These are phyloP conservation scores for Fusarium paranaense DNA, from an alignment of 2,329 filamentous ascomycete genomes.

Conservation along the genomic window DNA sequence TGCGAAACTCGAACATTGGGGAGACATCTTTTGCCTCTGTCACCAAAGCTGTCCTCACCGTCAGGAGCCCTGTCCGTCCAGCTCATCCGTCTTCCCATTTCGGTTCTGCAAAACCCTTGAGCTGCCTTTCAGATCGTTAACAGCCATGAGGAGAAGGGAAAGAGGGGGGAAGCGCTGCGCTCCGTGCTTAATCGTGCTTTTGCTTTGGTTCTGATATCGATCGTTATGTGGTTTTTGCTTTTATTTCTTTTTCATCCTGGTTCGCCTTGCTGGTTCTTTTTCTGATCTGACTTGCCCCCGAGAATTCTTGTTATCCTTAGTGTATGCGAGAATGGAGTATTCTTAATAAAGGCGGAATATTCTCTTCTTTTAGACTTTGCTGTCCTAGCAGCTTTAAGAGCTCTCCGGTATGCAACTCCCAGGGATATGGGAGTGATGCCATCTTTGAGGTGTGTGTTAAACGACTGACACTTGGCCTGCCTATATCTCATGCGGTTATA, in stretches of 20 bases:
- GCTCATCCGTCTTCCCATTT: conserved; percentile 1
- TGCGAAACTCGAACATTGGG: conserved; percentile 14
- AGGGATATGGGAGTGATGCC: not conserved
- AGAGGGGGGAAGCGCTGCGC: not conserved
- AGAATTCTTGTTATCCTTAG: conserved; percentile 24
- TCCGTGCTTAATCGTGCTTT: conserved; percentile 5
- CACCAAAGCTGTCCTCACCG: not conserved
- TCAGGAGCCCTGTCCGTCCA: not conserved
- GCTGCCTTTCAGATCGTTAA: not conserved
- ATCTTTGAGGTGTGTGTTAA: not conserved
- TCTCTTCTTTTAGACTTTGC: conserved; percentile 27
- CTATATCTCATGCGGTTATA: not conserved
- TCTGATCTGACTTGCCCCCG: conserved; percentile 1
- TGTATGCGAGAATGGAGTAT: conserved; percentile 41
- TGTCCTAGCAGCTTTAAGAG: not conserved
- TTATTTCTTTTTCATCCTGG: conserved; percentile 37
- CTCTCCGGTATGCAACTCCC: not conserved
- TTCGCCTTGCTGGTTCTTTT: conserved; percentile 24
- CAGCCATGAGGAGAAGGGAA: not conserved
- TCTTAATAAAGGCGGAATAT: conserved; percentile 47
- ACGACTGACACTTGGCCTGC: not conserved
- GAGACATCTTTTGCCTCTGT: conserved; percentile 14
- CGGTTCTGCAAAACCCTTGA: conserved; percentile 6
- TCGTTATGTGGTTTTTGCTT: conserved; percentile 18
- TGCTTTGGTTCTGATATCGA: conserved; percentile 34